phyloP scores from a whole-genome alignment of 208 protist genomes.

The Trichomonas gallinae region DNA sequence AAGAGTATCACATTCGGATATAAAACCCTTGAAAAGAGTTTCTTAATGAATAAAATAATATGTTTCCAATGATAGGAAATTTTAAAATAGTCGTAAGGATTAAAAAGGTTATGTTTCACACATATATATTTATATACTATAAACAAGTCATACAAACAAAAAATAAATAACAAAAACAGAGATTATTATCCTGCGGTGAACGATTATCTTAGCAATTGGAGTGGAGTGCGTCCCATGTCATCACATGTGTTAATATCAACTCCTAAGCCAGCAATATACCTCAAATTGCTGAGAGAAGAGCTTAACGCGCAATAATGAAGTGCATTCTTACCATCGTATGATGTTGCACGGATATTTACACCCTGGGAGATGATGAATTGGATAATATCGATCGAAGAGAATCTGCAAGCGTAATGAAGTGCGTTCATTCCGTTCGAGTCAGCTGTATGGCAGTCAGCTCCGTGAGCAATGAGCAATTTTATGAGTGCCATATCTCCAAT shows the following conservation, averaged over 20 bases:
- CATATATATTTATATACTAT: too few relatives aligned
- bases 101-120: too few relatives aligned
- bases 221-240: background rate
- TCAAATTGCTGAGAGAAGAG: background rate
- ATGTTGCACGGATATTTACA: background rate
- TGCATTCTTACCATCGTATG: background rate
- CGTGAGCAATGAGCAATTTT: background rate
- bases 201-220: background rate
- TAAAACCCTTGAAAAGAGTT: too few relatives aligned
- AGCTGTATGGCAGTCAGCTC: background rate
- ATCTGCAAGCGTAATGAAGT: background rate
- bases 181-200: too few relatives aligned
- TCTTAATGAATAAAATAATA: too few relatives aligned
- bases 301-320: background rate
- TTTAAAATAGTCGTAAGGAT: too few relatives aligned
- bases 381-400: background rate
- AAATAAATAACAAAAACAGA: too few relatives aligned
- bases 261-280: background rate
- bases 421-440: background rate
- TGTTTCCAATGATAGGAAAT: too few relatives aligned
- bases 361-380: background rate
- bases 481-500: background rate
- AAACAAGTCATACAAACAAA: too few relatives aligned
- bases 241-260: background rate
- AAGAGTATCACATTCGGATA: too few relatives aligned